These are phyloP conservation scores for Fraxinus sp. DNA, from an alignment of 305 asterid genomes.

Conservation along the genomic window DNA sequence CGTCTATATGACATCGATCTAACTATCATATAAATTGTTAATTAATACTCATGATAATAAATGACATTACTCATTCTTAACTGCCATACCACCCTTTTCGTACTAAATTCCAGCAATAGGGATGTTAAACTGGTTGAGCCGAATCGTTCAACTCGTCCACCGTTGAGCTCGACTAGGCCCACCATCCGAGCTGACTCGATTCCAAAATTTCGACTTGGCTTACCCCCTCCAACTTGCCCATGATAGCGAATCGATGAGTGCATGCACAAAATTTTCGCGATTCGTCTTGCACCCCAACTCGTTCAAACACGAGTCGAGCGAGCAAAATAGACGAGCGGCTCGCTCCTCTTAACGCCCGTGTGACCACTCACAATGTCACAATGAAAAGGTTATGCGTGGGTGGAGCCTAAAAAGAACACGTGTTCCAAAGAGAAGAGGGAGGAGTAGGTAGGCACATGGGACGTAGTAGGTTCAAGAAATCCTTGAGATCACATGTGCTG, in stretches of 20 bases:
- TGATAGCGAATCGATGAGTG: too few species aligned
- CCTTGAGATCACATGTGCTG: conserved; percentile 66
- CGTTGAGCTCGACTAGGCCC: neutral
- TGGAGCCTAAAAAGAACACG: conserved; percentile 25
- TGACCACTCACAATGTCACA: neutral
- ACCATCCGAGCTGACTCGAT: neutral
- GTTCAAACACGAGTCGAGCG: neutral
- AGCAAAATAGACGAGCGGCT: neutral
- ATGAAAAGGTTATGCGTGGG: conserved; percentile 15
- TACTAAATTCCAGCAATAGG: neutral
- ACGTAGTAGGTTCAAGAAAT: conserved; percentile 43
- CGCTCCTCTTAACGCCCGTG: neutral
- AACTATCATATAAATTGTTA: neutral
- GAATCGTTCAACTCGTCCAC: neutral
- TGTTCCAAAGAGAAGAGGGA: conserved; percentile 12
- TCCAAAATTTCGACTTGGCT: too few species aligned
- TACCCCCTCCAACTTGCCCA: too few species aligned
- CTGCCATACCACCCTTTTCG: neutral
- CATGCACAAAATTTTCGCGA: too few species aligned
- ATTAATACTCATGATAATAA: neutral
- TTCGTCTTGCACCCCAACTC: neutral
- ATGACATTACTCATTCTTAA: neutral
- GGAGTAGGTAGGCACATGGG: conserved; percentile 49
- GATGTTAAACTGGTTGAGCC: too few species aligned
- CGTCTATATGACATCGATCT: neutral